Evolutionary conservation across 2,329 filamentous ascomycete species (phyloP).

Genomic region (Aspergillus fijiensis): DNA sequence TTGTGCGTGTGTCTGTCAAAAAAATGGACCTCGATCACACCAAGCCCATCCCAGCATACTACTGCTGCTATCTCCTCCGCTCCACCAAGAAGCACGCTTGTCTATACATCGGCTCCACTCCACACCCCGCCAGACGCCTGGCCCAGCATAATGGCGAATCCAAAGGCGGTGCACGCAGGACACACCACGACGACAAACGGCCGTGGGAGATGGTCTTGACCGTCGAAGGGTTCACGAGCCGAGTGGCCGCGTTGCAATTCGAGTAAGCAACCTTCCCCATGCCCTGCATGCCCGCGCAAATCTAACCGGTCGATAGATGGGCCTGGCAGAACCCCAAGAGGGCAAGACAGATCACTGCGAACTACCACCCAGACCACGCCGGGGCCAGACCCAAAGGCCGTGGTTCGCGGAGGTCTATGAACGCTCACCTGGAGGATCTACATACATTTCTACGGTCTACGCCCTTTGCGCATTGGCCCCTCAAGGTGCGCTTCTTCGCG

Average conservation of each 20-base stretch:
- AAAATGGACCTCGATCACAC: constrained; percentile 33
- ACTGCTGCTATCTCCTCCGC: constrained; percentile 88
- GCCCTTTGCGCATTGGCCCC: constrained; percentile 80
- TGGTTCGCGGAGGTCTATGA: constrained; percentile 60
- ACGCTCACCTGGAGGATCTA: constrained; percentile 72
- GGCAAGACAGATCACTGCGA: constrained; percentile 54
- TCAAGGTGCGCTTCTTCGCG: constrained; percentile 76
- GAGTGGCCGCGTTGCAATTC: constrained; percentile 86
- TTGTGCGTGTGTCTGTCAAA: not conserved
- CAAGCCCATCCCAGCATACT: constrained; percentile 76
- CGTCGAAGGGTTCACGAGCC: constrained; percentile 84
- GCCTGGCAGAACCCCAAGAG: constrained; percentile 83
- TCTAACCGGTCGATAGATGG: constrained; percentile 61
- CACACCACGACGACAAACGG: constrained; percentile 65
- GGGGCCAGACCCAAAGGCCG: constrained; percentile 36
- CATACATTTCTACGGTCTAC: constrained; percentile 75
- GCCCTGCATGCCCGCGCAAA: not conserved
- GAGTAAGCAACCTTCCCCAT: constrained; percentile 60
- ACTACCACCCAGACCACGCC: constrained; percentile 33
- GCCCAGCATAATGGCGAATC: constrained; percentile 86
- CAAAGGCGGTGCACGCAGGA: constrained; percentile 78
- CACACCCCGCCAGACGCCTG: constrained; percentile 78
- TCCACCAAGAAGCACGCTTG: constrained; percentile 69
- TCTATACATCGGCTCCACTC: constrained; percentile 89
- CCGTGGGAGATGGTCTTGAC: constrained; percentile 92